Conservation (phyloP, 2,329 filamentous ascomycete species). For the Aspergillus pseudoglaucus region DNA sequence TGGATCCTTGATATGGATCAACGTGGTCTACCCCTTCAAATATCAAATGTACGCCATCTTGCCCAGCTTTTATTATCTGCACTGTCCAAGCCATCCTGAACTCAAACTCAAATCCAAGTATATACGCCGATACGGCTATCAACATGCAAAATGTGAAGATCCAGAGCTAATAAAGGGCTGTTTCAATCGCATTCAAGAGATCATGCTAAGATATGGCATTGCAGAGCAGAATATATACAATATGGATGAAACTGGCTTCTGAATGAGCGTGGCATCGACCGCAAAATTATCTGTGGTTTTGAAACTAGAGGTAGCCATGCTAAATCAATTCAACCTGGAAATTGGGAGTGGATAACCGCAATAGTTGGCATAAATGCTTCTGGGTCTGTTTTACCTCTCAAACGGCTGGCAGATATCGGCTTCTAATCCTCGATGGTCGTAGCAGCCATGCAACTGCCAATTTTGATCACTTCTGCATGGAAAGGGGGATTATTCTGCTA, state of each 20-base stretch:
- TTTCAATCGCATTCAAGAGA: background rate
- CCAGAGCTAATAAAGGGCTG: background rate
- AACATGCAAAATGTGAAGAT: background rate
- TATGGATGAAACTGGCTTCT: background rate
- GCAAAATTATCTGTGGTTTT: background rate
- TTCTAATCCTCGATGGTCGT: background rate
- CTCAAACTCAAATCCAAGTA: background rate
- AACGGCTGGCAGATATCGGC: too few species aligned
- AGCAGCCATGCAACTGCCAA: background rate
- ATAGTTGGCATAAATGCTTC: background rate
- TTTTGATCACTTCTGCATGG: too few species aligned
- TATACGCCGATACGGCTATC: background rate
- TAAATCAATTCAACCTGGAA: background rate
- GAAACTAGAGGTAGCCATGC: background rate
- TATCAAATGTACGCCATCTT: background rate
- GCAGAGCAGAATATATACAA: background rate
- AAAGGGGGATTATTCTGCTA: too few species aligned
- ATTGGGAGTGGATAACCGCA: background rate
- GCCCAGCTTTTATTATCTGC: background rate
- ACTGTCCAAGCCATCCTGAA: background rate
- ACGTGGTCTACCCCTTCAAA: background rate
- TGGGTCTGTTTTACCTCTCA: background rate
- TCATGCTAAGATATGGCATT: background rate
- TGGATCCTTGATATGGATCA: background rate
- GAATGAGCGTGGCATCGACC: background rate